A percentile compares a stretch with the other conserved stretches of the same genome.
These are phyloP conservation scores for Dioszegia aurantiaca DNA, from an alignment of 768 basidiomycete genomes.

Conservation along the genomic window DNA sequence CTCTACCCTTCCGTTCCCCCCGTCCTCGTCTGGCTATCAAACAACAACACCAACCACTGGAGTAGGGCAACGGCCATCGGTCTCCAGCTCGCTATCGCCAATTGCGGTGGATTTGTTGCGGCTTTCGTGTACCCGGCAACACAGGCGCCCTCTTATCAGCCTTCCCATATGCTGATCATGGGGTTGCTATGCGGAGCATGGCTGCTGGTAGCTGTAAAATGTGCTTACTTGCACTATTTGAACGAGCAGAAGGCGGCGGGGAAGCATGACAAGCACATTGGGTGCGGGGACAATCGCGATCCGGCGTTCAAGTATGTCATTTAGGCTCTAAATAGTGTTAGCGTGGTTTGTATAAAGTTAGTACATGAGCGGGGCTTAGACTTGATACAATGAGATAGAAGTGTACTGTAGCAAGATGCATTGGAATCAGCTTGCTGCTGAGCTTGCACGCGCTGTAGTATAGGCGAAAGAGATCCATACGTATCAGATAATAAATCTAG, in stretches of 20 bases:
- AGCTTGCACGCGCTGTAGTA: too few relatives aligned
- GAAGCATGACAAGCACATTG: slow-evolving; percentile 29
- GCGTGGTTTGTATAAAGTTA: too few relatives aligned
- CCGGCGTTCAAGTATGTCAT: slow-evolving; percentile 39
- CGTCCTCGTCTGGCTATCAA: slow-evolving; percentile 38
- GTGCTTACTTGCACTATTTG: slow-evolving; percentile 24
- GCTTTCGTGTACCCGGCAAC: slow-evolving; percentile 29
- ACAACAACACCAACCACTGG: slow-evolving; percentile 28
- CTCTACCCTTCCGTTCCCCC: slow-evolving; percentile 40
- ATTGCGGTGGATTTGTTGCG: slow-evolving; percentile 38
- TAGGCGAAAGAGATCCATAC: too few relatives aligned
- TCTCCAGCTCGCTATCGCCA: slow-evolving; percentile 38
- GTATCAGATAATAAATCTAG: too few relatives aligned
- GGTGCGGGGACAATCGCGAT: slow-evolving; percentile 38
- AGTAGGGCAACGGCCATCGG: slow-evolving; percentile 36
- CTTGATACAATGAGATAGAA: too few relatives aligned
- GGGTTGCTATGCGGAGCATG: slow-evolving; percentile 31
- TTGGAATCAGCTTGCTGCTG: too few relatives aligned
- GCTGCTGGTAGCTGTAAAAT: slow-evolving; percentile 33
- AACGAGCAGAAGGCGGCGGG: slow-evolving; percentile 32
- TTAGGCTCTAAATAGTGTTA: too few relatives aligned
- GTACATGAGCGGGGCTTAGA: too few relatives aligned
- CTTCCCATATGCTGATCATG: slow-evolving; percentile 35
- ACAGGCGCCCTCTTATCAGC: slow-evolving; percentile 24
- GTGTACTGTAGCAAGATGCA: too few relatives aligned